A percentile compares a stretch with the other conserved stretches of the same genome.
phyloP scores from a whole-genome alignment of 352 stramenopile species.

The Thalassiosira hispida region DNA sequence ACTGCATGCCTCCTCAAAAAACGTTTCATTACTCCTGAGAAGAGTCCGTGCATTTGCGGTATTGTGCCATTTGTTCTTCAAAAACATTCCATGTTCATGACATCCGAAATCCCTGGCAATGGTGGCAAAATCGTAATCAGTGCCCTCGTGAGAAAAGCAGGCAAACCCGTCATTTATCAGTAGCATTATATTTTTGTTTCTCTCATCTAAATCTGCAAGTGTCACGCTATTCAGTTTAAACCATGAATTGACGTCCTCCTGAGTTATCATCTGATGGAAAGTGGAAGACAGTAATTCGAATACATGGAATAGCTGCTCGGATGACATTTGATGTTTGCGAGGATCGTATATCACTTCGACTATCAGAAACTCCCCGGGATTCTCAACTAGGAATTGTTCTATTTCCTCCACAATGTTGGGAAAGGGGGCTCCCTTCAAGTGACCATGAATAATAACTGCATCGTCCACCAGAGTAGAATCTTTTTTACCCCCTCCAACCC shows the following conservation, averaged over 20 bases:
- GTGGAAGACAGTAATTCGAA: slow-evolving; percentile 27
- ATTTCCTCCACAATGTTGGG: slow-evolving; percentile 60
- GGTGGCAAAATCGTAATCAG: slow-evolving; percentile 8
- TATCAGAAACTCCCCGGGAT: slow-evolving; percentile 67
- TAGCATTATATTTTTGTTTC: slow-evolving; percentile 53
- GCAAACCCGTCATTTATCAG: slow-evolving; percentile 62
- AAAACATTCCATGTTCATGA: slow-evolving; percentile 28
- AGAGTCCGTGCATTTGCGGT: slow-evolving; percentile 49
- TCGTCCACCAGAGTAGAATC: slow-evolving; percentile 18
- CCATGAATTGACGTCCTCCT: slow-evolving; percentile 25
- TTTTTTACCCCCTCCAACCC: slow-evolving; percentile 46
- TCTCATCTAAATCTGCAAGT: slow-evolving; percentile 48
- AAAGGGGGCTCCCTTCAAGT: slow-evolving; percentile 55
- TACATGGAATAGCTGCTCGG: slow-evolving; percentile 39
- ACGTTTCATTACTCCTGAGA: slow-evolving; percentile 59
- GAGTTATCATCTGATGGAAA: slow-evolving; percentile 30
- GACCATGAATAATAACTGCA: slow-evolving; percentile 63
- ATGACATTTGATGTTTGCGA: slow-evolving; percentile 49
- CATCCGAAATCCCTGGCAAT: slow-evolving; percentile 24
- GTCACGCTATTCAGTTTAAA: slow-evolving; percentile 37
- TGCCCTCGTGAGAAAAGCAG: slow-evolving; percentile 45
- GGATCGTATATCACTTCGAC: slow-evolving; percentile 58
- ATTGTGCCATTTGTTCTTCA: slow-evolving; percentile 71
- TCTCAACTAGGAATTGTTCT: slow-evolving; percentile 56
- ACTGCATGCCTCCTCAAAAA: slow-evolving; percentile 39